Base-by-base conservation (phyloP, 192 early-diverging fungal species). In the Coemansia sp. region DNA sequence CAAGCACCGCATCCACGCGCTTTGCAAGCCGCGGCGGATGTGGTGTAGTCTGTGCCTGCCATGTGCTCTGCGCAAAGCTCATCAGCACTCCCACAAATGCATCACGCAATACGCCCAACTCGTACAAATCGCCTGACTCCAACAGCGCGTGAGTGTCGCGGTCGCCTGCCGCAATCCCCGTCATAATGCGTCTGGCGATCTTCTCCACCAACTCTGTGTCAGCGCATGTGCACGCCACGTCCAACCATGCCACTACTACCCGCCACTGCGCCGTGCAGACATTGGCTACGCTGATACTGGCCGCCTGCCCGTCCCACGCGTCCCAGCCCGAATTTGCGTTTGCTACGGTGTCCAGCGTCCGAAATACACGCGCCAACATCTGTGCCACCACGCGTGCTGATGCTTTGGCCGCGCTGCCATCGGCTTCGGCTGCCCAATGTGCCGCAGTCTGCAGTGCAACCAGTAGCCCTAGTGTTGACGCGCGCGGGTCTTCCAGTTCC, bases 361-460 rank as follows among this genome's bases (percentile, higher is more conserved):
- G 34, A 12, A 4, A 38, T 9, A 9, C 8, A 12, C 34, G 34
- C 10, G 34, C 27, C 10, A 25, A 9, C 38, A 6, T 10, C 25
- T 63, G 31, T 4, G n/a, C 52, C 14, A 18, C 24, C 4, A n/a
- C 16, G 18, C 41, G n/a, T 28, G 64, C 62, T 0, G 67, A 60
- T 9, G 26, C 54, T 2, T 54, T 24, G 9, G 56, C 62, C 2
- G 52, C 27, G 4, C 26, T 52, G 19, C 24, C 24, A 32, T 65
- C 61, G 5, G 48, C 52, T 18, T 54, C 16, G 12, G 57, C 60
- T n/a, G 48, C 57, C 73, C 77, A 79, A 25, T 71, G 71, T 2
- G 77, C 66, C 3, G 77, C 77, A 10, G 71, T 60, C 27, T 79
- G 77, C 21, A 79, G 67, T 3, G 65, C 71, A 32, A 79, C 77